Evolutionary conservation across 352 stramenopile genomes (phyloP).

Genomic region (Plasmopara halstedii): DNA sequence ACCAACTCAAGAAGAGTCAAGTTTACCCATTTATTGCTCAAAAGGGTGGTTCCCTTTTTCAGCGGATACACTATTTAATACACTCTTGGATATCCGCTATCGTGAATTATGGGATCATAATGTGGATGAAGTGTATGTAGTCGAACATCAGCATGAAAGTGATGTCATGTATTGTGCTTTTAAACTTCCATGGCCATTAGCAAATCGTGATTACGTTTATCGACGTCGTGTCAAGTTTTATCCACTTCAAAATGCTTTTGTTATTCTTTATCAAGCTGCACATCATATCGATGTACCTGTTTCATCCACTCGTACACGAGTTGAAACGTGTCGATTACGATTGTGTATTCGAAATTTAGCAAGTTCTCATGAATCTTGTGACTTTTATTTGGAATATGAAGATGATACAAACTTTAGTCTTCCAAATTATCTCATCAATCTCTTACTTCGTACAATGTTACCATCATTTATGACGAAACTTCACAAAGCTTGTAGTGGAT

Average conservation of each 20-base stretch:
- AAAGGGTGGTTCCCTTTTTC: constrained; percentile 65
- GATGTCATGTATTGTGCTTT: constrained; percentile 61
- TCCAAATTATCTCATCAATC: constrained; percentile 59
- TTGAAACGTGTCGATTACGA: constrained; percentile 53
- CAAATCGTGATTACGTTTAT: constrained; percentile 77
- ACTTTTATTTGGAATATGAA: constrained; percentile 69
- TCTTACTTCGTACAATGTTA: constrained; percentile 43
- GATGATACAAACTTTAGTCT: constrained; percentile 76
- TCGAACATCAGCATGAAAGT: constrained; percentile 38
- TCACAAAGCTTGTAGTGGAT: constrained; percentile 47
- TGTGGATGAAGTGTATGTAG: constrained; percentile 32
- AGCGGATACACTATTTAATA: constrained; percentile 65
- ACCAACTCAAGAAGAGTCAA: constrained; percentile 36
- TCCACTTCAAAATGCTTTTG: constrained; percentile 42
- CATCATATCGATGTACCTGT: constrained; percentile 41
- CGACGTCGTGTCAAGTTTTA: constrained; percentile 54
- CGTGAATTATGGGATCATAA: constrained; percentile 49
- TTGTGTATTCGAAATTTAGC: constrained; percentile 52
- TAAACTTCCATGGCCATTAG: constrained; percentile 58
- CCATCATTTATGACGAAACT: constrained; percentile 59
- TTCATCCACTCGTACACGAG: constrained; percentile 34
- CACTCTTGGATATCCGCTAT: constrained; percentile 51
- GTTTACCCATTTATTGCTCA: constrained; percentile 56
- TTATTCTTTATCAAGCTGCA: constrained; percentile 51
- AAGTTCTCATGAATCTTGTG: constrained; percentile 44